phyloP scores from a whole-genome alignment of 495 filamentous ascomycete species.

The Friedmanniomyces simplex region DNA sequence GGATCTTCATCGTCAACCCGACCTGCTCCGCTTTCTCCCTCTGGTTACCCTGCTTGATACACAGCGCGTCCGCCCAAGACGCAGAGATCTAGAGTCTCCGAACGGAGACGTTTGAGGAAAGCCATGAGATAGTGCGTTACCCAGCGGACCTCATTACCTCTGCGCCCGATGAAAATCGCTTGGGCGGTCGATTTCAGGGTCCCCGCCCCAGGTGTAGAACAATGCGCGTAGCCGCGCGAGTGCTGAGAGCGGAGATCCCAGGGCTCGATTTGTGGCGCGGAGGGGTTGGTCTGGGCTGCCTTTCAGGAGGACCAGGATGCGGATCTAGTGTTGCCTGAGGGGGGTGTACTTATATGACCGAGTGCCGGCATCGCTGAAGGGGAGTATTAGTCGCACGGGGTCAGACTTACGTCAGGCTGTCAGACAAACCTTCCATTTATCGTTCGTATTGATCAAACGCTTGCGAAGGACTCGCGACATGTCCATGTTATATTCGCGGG shows the following conservation, averaged over 20 bases:
- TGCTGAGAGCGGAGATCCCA: not conserved
- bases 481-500: too few species aligned
- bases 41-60: conserved; percentile 31
- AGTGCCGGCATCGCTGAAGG: conserved; percentile 24
- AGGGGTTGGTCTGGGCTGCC: not conserved
- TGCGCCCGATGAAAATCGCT: not conserved
- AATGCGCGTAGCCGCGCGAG: not conserved
- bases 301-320: not conserved
- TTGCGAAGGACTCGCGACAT: too few species aligned
- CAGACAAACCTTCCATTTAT: too few species aligned
- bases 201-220: not conserved
- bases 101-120: not conserved
- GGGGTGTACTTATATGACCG: not conserved
- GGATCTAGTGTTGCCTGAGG: not conserved
- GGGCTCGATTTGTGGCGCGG: not conserved
- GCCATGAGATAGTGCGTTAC: not conserved
- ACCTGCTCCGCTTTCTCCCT: conserved; percentile 27
- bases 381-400: too few species aligned
- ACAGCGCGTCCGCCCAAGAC: conserved; percentile 34
- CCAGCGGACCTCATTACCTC: not conserved
- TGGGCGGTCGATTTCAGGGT: not conserved
- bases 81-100: not conserved
- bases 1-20: conserved; percentile 27
- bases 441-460: too few species aligned
- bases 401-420: too few species aligned